A percentile compares a stretch with the other conserved stretches of the same genome.
phyloP scores from a whole-genome alignment of 345 rosid genomes.

The Eucalyptus cladocalyx region DNA sequence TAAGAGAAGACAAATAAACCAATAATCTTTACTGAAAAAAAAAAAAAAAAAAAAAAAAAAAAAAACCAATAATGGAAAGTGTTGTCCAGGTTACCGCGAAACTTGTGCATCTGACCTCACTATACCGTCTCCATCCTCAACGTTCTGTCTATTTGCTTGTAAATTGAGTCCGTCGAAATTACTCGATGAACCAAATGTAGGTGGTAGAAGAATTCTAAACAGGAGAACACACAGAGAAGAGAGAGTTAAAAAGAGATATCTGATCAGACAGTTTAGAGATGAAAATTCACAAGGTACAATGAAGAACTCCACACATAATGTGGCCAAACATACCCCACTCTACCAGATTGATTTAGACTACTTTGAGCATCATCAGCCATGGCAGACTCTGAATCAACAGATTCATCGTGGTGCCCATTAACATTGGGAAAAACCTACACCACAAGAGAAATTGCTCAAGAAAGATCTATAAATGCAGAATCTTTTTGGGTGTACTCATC shows the following conservation, averaged over 20 bases:
- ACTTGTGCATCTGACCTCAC: conserved; percentile 22
- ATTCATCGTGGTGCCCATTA: conserved; percentile 29
- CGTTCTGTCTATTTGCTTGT: conserved; percentile 29
- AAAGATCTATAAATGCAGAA: background rate
- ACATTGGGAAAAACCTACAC: conserved; percentile 51
- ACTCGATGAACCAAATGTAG: conserved; percentile 90
- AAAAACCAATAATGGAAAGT: background rate
- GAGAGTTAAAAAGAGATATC: background rate
- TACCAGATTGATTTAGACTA: conserved; percentile 29
- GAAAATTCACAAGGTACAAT: background rate
- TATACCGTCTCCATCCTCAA: conserved; percentile 53
- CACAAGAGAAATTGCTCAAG: background rate
- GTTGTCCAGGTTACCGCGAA: background rate
- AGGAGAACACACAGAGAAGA: conserved; percentile 3
- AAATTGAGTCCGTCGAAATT: conserved; percentile 55
- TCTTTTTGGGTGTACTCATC: background rate
- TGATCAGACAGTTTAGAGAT: background rate
- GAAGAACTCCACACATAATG: background rate
- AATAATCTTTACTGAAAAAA: background rate
- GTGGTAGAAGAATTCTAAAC: conserved; percentile 68
- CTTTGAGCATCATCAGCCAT: conserved; percentile 75
- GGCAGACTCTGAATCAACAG: conserved; percentile 36
- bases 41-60: no score
- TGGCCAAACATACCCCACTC: conserved; percentile 29
- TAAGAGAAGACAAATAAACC: background rate